These are phyloP conservation scores for Tubosaeta brunneosetosa DNA, from an alignment of 768 basidiomycete genomes.

Conservation along the genomic window DNA sequence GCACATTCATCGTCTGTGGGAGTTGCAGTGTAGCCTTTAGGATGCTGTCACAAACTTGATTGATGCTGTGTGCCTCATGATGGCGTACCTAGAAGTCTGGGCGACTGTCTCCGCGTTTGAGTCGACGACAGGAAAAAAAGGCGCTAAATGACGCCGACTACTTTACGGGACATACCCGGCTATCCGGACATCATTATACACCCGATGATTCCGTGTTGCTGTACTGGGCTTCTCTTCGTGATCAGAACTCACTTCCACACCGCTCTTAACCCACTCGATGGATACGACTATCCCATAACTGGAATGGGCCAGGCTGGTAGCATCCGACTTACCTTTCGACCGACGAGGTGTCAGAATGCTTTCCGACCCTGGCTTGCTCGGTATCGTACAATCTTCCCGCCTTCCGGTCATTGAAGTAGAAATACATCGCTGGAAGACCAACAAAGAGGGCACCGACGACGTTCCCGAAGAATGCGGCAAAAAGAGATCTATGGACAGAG, in stretches of 20 bases:
- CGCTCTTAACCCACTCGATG: constrained; percentile 69
- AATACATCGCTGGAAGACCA: constrained; percentile 59
- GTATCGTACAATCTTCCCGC: constrained; percentile 35
- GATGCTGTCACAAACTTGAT: constrained; percentile 11
- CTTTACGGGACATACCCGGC: no score
- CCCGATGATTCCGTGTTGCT: constrained; percentile 36
- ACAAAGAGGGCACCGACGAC: constrained; percentile 62
- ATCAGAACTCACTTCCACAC: constrained; percentile 61
- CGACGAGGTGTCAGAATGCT: constrained; percentile 9
- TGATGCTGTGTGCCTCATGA: constrained; percentile 29
- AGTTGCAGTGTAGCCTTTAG: constrained; percentile 1
- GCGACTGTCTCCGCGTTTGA: constrained; percentile 33
- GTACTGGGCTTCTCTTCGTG: constrained; percentile 37
- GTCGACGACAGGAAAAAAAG: background rate
- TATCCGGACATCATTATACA: no score
- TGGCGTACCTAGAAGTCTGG: constrained; percentile 26
- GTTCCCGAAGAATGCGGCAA: constrained; percentile 64
- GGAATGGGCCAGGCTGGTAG: constrained; percentile 55
- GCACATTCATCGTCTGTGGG: constrained; percentile 17
- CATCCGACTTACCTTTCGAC: background rate
- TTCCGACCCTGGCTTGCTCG: constrained; percentile 33
- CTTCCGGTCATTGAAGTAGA: constrained; percentile 53
- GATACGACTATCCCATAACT: constrained; percentile 65
- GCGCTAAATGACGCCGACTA: no score
- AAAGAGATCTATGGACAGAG: constrained; percentile 43